These are phyloP conservation scores for Spergularia marina DNA, from an alignment of 148 eudicot species.

Conservation along the genomic window DNA sequence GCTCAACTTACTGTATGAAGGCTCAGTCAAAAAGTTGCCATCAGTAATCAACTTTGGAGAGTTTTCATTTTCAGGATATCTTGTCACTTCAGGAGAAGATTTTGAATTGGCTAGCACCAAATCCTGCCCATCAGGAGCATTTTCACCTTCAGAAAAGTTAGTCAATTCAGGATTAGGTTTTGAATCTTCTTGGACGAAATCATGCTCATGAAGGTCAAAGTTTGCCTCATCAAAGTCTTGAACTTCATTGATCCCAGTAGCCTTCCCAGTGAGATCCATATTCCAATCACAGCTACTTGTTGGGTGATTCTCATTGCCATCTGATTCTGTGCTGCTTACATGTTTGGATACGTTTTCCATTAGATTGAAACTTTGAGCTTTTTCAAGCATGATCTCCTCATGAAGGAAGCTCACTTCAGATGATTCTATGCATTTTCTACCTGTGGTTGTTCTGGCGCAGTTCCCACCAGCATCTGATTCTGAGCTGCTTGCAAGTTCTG, in stretches of 20 bases:
- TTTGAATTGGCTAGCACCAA: conserved; percentile 21
- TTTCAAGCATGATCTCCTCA: not conserved
- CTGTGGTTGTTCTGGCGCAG: not conserved
- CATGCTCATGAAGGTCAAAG: conserved; percentile 29
- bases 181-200: conserved; percentile 20
- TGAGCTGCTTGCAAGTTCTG: conserved; percentile 10
- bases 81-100: conserved; percentile 21
- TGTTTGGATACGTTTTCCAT: not conserved
- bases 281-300: not conserved
- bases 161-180: conserved; percentile 22
- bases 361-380: not conserved
- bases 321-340: conserved; percentile 1
- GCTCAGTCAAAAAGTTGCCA: conserved; percentile 35
- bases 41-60: conserved; percentile 16
- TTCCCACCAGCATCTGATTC: conserved; percentile 10
- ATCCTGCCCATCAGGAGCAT: conserved; percentile 25
- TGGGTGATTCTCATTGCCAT: not conserved
- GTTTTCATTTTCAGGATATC: conserved; percentile 29
- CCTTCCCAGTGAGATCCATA: not conserved
- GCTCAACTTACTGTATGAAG: conserved; percentile 29
- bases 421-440: conserved; percentile 22
- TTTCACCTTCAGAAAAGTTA: conserved; percentile 30
- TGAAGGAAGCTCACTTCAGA: conserved; percentile 8
- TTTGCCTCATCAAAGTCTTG: conserved; percentile 26
- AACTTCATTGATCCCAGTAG: conserved; percentile 35